Evolutionary conservation across 345 rosid genomes (phyloP), one percentile per base, ranked within the genome.

Genomic region (Hibiscus trionum): DNA sequence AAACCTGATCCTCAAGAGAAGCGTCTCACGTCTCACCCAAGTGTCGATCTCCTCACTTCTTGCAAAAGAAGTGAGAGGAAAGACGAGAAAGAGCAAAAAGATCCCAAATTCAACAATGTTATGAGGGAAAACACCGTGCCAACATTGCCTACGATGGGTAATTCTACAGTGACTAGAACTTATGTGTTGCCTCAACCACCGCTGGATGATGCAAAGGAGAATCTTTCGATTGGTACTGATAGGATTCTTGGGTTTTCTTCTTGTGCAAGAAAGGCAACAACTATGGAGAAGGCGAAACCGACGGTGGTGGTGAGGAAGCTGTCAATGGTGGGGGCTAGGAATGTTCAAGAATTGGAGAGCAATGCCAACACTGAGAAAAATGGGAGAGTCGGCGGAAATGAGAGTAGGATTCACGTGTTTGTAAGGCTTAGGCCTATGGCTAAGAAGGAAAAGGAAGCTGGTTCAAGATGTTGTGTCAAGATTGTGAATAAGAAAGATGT

Each of bases 401-500:
- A 65, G 19, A 85, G 90, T 66, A 69, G 94, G 72, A 93, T 93
- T 79, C 81, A 80, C 21, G 97, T 93, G 83, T 91, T 89, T 78
- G 97, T 90, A 53, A 86, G 98, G 88, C 90, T 93, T 69, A 87
- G 98, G 86, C 98, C 98, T 2, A 87, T 93, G 94, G 85, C 85
- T 37, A 91, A 79, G 85, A 91, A 87, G 84, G 98, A 93, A 82
- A 93, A 77, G 81, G 98, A 93, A 76, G 88, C 81, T 0, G 97
- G 94, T 4, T 82, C 89, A 39, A 64, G 91, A 53, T 85, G 96
- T 44, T 91, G 98, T 66, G 97, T 91, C 46, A 88, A 85, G 84
- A 79, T 93, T 77, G 86, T 90, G 82, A 91, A 91, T 21, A 80
- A 80, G 67, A 85, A 88, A 82, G 98, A 93, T 83, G 86, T 91